Base-by-base conservation (phyloP, 306 rosid genomes). In the Betula pendula region DNA sequence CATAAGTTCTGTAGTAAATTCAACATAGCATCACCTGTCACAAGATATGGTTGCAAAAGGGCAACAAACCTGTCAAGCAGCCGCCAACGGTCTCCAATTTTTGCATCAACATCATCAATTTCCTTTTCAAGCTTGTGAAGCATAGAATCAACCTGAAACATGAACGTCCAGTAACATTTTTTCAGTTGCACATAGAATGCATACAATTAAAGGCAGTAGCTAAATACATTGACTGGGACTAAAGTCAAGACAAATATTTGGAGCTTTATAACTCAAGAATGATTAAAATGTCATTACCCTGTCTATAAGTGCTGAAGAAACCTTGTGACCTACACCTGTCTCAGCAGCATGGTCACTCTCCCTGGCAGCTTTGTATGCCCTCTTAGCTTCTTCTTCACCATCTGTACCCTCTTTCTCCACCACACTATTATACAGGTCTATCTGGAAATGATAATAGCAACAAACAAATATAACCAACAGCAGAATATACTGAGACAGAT, bases 111-210 rank as follows among this genome's bases (percentile, higher is more conserved):
- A 19, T 92, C 92, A 83, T 92, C 97, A 60, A 94, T 94, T 87
- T 92, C 98, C 93, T 92, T 94, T 80, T 92, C 98, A 59, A 92
- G 96, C 73, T 92, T 92, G 71, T 94, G 98, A 69, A 90, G 98
- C 96, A 94, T 86, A 1, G 88, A 84, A 84, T 94, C 97, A 77
- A 94, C 98, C 98, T 94, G 90, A 78, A 55, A 19, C 24, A 29
- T 14, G 43, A 62, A 27, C 48, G 33, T 38, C 24, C 44, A 17
- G 15, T 8, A 63, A 17, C 22, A 33, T 7, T 19, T 44, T 55
- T 35, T 65, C 47, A 65, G 0, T 65, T 65, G 45, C 47, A 35
- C 47, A 65, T 33, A 17, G 70, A 65, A 33, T 5, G 77, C 71
- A 68, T 79, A 75, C 70, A 44, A 78, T 50, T 59, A 73, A 67